Conservation (phyloP, 495 filamentous ascomycete species). For the Penicillium nucicola region DNA sequence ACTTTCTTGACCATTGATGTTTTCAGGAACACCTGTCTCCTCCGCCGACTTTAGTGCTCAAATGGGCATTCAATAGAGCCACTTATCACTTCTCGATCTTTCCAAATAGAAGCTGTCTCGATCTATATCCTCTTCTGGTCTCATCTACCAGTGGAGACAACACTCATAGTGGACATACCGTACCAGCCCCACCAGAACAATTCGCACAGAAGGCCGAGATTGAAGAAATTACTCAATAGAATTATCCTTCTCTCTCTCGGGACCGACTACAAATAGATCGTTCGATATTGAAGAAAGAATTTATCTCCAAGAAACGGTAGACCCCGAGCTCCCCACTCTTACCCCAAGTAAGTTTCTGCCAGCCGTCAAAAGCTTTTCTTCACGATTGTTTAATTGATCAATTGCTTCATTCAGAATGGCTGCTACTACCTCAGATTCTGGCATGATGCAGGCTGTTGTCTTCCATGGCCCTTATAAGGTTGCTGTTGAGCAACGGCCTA, state of each 20-base stretch:
- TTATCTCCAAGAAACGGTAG: not conserved
- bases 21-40: not conserved
- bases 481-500: constrained; percentile 45
- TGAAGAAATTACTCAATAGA: constrained; percentile 1
- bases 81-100: too few species aligned
- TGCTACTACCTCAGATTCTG: constrained; percentile 11
- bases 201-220: constrained; percentile 10
- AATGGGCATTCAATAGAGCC: too few species aligned
- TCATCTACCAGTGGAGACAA: constrained; percentile 1
- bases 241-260: not conserved
- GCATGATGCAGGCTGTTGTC: constrained; percentile 48
- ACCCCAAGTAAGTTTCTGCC: not conserved
- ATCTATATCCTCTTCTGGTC: not conserved
- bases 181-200: constrained; percentile 8
- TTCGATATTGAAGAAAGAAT: not conserved
- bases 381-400: not conserved
- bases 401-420: constrained; percentile 2
- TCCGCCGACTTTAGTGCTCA: too few species aligned
- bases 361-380: not conserved
- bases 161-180: not conserved
- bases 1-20: not conserved
- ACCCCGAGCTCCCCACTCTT: not conserved
- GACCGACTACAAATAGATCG: not conserved
- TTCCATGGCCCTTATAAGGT: constrained; percentile 49
- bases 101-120: too few species aligned